These are phyloP conservation scores for Avena insularis DNA, from an alignment of 176 grass and related monocot genomes.

Conservation along the genomic window DNA sequence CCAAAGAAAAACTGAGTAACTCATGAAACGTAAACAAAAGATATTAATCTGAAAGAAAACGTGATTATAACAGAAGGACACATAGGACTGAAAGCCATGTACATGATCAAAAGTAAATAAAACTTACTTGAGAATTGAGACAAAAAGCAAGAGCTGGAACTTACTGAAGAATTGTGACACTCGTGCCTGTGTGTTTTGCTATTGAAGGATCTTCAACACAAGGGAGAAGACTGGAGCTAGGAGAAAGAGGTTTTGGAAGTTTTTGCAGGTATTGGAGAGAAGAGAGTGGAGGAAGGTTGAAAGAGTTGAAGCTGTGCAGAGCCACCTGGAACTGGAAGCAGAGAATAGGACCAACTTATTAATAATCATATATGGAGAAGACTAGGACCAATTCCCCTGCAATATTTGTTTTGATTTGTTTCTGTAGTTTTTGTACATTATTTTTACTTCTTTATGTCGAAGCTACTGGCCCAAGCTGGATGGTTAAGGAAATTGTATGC, in stretches of 20 bases:
- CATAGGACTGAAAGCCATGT: constrained; percentile 10
- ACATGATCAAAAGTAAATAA: constrained; percentile 23
- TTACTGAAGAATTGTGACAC: constrained; percentile 29
- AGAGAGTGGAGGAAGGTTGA: constrained; percentile 28
- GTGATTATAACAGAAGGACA: constrained; percentile 6
- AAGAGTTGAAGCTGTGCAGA: constrained; percentile 40
- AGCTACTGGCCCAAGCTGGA: constrained; percentile 46
- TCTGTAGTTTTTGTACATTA: constrained; percentile 33
- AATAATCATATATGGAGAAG: constrained; percentile 48
- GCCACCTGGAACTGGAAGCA: constrained; percentile 35
- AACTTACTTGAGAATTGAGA: constrained; percentile 7
- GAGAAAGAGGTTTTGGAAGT: constrained; percentile 34
- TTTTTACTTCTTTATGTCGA: constrained; percentile 38
- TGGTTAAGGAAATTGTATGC: constrained; percentile 41
- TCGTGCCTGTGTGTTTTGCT: constrained; percentile 2
- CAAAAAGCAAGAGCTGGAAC: constrained; percentile 37
- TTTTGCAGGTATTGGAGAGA: constrained; percentile 32
- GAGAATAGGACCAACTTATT: constrained; percentile 23
- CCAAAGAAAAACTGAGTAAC: constrained; percentile 23
- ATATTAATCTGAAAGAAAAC: not conserved
- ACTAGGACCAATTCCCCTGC: constrained; percentile 41
- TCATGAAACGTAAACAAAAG: constrained; percentile 18
- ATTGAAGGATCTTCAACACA: constrained; percentile 18
- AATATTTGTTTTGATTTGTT: constrained; percentile 48
- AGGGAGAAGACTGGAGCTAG: constrained; percentile 21